These are phyloP conservation scores for Penstemon barbatus DNA, from an alignment of 257 asterid genomes.

Conservation along the genomic window DNA sequence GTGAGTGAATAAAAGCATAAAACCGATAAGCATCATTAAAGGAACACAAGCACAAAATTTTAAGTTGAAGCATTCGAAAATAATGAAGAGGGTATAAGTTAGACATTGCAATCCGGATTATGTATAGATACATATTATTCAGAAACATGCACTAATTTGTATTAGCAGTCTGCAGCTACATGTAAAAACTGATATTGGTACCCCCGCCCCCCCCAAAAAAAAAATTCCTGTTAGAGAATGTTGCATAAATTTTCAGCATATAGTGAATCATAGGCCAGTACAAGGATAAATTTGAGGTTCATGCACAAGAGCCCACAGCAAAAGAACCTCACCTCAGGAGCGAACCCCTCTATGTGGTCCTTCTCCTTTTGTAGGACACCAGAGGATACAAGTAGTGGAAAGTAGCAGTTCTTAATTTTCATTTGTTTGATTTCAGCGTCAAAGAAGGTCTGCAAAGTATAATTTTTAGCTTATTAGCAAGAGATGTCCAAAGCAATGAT, in stretches of 20 bases:
- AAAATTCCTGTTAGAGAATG: neutral
- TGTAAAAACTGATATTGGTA: too few species aligned
- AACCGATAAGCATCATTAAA: neutral
- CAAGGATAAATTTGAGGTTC: neutral
- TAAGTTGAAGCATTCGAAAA: neutral
- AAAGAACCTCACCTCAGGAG: conserved; percentile 78
- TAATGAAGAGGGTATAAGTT: neutral
- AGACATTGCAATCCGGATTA: neutral
- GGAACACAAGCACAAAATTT: neutral
- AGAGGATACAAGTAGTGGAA: conserved; percentile 86
- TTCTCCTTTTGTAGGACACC: conserved; percentile 80
- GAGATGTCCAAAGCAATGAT: neutral
- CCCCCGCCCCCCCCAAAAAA: neutral
- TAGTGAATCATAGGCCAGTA: neutral
- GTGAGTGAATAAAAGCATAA: neutral
- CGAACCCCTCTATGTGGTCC: conserved; percentile 95
- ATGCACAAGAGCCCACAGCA: neutral
- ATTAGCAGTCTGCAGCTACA: neutral
- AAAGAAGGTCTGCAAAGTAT: conserved; percentile 60
- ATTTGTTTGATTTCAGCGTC: conserved; percentile 95
- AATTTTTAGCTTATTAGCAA: conserved; percentile 16
- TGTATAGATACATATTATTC: neutral
- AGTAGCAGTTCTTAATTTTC: conserved; percentile 92
- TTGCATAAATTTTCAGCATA: too few species aligned
- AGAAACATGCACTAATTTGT: conserved; percentile 8